phyloP scores from a whole-genome alignment of 306 rosid genomes.

The Trifolium fragiferum region DNA sequence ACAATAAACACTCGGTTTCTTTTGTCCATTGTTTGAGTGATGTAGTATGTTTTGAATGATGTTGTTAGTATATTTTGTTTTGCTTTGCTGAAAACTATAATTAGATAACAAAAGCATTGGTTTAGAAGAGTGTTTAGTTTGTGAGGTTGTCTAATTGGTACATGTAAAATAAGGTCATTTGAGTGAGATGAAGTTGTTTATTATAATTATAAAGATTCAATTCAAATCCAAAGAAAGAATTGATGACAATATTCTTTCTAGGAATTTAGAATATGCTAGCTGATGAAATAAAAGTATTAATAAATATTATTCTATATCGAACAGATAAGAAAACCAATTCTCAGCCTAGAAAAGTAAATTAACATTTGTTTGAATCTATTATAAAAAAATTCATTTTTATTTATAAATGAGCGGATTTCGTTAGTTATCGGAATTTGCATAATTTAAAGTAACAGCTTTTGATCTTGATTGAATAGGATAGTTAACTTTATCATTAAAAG shows the following conservation, averaged over 20 bases:
- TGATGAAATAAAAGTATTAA: conserved; percentile 6
- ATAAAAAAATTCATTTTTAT: conserved; percentile 2
- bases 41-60: too few species aligned
- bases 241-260: conserved; percentile 11
- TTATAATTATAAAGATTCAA: conserved; percentile 1
- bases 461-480: conserved; percentile 17
- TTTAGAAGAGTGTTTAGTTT: too few species aligned
- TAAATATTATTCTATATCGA: neutral
- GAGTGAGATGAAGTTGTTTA: too few species aligned
- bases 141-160: too few species aligned
- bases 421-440: neutral
- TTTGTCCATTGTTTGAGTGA: too few species aligned
- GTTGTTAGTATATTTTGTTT: too few species aligned
- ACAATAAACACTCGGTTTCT: too few species aligned
- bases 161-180: too few species aligned
- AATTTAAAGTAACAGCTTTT: neutral
- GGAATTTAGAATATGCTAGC: conserved; percentile 28
- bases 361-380: neutral
- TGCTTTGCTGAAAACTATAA: too few species aligned
- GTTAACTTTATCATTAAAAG: conserved; percentile 13
- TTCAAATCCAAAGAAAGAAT: conserved; percentile 15
- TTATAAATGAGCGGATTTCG: conserved; percentile 3
- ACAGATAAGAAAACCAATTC: neutral
- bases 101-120: too few species aligned
- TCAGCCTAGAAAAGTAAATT: neutral